Conservation (phyloP, 805 yeast species). For the Komagataella ulmi region DNA sequence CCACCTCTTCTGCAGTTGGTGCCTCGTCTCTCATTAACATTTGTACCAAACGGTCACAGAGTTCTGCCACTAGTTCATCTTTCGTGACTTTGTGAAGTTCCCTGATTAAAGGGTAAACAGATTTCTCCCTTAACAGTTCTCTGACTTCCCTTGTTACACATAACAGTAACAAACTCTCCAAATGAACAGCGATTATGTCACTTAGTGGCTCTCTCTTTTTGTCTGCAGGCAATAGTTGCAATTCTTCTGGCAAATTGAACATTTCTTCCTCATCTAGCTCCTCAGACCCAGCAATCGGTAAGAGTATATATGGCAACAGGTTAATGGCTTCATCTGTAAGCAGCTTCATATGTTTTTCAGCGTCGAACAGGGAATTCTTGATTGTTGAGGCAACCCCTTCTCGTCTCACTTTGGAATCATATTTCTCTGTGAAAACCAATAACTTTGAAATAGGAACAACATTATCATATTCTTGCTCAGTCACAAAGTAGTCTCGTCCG, state of each 20-base stretch:
- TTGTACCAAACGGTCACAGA: slow-evolving; percentile 78
- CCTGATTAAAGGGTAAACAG: slow-evolving; percentile 77
- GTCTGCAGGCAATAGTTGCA: slow-evolving; percentile 66
- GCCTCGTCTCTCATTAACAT: slow-evolving; percentile 87
- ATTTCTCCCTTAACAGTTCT: slow-evolving; percentile 63
- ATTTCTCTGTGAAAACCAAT: slow-evolving; percentile 71
- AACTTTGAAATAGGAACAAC: slow-evolving; percentile 75
- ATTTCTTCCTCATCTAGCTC: slow-evolving; percentile 73
- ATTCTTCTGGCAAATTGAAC: slow-evolving; percentile 78
- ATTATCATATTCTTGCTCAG: slow-evolving; percentile 57
- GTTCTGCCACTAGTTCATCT: slow-evolving; percentile 35
- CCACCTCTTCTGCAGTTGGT: slow-evolving; percentile 26
- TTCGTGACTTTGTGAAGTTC: slow-evolving; percentile 59
- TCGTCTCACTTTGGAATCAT: slow-evolving; percentile 67
- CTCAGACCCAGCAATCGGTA: slow-evolving; percentile 66
- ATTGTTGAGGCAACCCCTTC: slow-evolving; percentile 90
- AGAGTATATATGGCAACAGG: slow-evolving; percentile 64
- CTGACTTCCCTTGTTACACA: slow-evolving; percentile 67
- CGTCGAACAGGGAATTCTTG: slow-evolving; percentile 78
- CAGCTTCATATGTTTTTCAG: slow-evolving; percentile 48
- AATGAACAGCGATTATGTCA: slow-evolving; percentile 53
- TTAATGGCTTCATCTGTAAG: slow-evolving; percentile 53
- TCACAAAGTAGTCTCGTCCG: slow-evolving; percentile 70
- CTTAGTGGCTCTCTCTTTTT: slow-evolving; percentile 63
- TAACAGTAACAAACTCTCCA: slow-evolving; percentile 69